Evolutionary conservation across 306 rosid genomes (phyloP), one percentile per base, ranked within the genome.

Genomic region (Elaeagnus macrophylla): DNA sequence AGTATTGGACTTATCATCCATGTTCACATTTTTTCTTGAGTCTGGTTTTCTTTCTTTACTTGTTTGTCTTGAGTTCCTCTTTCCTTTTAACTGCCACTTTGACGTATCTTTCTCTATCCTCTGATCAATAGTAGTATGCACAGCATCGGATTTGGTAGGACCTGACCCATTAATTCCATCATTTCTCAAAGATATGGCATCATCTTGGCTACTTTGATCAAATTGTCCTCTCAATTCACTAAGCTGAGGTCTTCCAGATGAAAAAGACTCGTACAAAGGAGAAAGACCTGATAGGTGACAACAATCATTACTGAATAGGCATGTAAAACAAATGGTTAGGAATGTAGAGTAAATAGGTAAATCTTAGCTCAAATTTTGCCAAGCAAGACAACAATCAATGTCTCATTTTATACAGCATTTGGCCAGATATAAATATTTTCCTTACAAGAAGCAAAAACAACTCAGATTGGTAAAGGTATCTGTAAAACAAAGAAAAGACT

Each of bases 71-170:
- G 77, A 72, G 62, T 91, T 87, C 78, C 99, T 76, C 83, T 91
- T 91, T 75, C 99, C 83, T 81, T 91, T 91, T 53, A 61, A 75
- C 79, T 82, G 95, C 99, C 96, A 91, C 83, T 84, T 74, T 48
- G 99, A 91, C 76, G 86, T 77, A 64, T 74, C 80, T 72, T 78
- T 81, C 59, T 80, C 89, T 37, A 69, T 70, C 60, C 79, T 70
- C 49, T 65, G 77, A 62, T 67, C 58, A 44, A 77, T 71, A 61
- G 61, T 17, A 12, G 50, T 63, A 48, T 69, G 74, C 66, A 72
- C 70, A 37, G 67, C 73, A 47, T 70, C 83, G 60, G 80, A 76
- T 59, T 83, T 80, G 36, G 77, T 73, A 56, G 70, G 73, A 39
- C 84, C 95, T 25, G 76, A 48, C 64, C 80, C 93, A 59, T 82